Evolutionary conservation across 176 grass and related monocot species (phyloP).

Genomic region (Eleusine coracana): DNA sequence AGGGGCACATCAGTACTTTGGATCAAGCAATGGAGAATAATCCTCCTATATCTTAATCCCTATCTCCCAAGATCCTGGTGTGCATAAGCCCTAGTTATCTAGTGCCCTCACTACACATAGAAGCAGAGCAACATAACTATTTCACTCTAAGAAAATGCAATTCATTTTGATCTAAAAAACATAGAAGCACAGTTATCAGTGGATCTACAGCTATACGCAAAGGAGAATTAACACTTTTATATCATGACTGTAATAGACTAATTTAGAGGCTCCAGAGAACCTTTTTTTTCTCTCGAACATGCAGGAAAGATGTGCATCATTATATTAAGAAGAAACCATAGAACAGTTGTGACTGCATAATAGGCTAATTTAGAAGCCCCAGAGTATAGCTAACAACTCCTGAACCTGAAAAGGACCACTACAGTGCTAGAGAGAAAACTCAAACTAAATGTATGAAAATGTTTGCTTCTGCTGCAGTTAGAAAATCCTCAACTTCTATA

Average conservation of each 20-base stretch:
- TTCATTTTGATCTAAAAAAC: too few relatives aligned
- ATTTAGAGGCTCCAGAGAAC: neutral
- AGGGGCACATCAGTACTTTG: too few relatives aligned
- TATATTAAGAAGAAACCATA: too few relatives aligned
- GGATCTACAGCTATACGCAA: neutral
- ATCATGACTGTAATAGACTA: neutral
- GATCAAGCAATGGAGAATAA: too few relatives aligned
- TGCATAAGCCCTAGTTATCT: too few relatives aligned
- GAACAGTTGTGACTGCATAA: neutral
- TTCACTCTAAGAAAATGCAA: too few relatives aligned
- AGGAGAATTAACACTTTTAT: neutral
- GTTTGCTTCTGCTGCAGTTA: neutral
- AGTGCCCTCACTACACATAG: too few relatives aligned
- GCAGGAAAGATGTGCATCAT: too few relatives aligned
- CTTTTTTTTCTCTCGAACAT: too few relatives aligned
- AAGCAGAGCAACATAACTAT: too few relatives aligned
- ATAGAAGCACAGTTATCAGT: neutral
- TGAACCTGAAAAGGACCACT: neutral
- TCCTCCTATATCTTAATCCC: too few relatives aligned
- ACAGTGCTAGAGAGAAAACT: neutral
- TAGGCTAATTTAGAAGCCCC: neutral
- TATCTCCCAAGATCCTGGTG: too few relatives aligned
- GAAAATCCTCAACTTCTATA: neutral
- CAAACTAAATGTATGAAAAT: neutral
- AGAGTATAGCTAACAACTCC: neutral